phyloP scores from a whole-genome alignment of 129 eudicot species.

The Helianthus tuberosus region DNA sequence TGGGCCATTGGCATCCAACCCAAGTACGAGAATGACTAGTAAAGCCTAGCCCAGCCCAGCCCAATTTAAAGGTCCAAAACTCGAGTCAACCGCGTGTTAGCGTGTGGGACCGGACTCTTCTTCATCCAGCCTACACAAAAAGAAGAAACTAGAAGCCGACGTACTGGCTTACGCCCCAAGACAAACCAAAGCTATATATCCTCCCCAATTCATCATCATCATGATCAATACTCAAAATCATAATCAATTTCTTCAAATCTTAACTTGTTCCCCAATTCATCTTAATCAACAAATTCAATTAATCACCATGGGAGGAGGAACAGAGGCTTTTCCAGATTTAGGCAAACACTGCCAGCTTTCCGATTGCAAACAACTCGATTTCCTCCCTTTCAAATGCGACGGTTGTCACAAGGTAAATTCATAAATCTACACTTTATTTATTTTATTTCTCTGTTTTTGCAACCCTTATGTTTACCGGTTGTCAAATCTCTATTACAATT shows the following conservation, averaged over 20 bases:
- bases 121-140: not conserved
- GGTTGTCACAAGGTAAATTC: constrained; percentile 66
- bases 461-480: too few relatives aligned
- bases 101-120: constrained; percentile 27
- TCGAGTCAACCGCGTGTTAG: not conserved
- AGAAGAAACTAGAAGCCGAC: constrained; percentile 38
- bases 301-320: constrained; percentile 75
- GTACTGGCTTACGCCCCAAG: constrained; percentile 54
- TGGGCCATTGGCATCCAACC: too few relatives aligned
- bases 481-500: not conserved
- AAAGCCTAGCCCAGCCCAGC: not conserved
- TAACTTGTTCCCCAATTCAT: constrained; percentile 26
- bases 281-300: not conserved
- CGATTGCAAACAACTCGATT: constrained; percentile 85
- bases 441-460: not conserved
- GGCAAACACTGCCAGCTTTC: constrained; percentile 76
- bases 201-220: constrained; percentile 3
- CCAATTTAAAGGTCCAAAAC: not conserved
- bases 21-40: not conserved
- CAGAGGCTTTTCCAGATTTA: constrained; percentile 88
- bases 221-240: not conserved
- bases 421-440: not conserved
- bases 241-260: not conserved
- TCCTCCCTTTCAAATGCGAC: constrained; percentile 83
- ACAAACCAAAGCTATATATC: constrained; percentile 34